Percentiles rank a stretch among this genome's conserved stretches.
These are phyloP conservation scores for Podila epigama DNA, from an alignment of 192 early-diverging fungal genomes.

Conservation along the genomic window DNA sequence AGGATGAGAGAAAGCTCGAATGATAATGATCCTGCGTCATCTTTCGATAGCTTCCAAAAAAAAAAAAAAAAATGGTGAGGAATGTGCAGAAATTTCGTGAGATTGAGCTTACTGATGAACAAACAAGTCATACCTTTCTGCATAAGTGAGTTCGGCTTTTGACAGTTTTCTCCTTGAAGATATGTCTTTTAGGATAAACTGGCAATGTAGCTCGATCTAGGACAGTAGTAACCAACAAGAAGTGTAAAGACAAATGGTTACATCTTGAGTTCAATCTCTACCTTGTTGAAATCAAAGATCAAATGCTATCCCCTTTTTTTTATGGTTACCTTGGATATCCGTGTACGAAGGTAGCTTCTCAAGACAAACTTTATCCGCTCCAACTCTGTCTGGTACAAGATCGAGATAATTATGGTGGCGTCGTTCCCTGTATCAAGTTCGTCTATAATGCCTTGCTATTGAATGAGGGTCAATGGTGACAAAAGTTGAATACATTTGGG, in stretches of 20 bases:
- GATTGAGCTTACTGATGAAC: background rate
- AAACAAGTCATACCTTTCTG: conserved; percentile 44
- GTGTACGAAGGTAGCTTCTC: conserved; percentile 66
- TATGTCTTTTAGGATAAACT: conserved; percentile 49
- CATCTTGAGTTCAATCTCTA: too few species aligned
- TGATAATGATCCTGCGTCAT: conserved; percentile 57
- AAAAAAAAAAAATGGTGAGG: background rate
- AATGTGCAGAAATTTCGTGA: background rate
- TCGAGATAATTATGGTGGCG: conserved; percentile 57
- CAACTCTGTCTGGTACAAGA: conserved; percentile 71
- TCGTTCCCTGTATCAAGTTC: conserved; percentile 39
- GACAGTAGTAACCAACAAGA: background rate
- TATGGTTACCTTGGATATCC: conserved; percentile 65
- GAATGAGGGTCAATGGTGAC: background rate
- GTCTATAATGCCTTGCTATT: conserved; percentile 47
- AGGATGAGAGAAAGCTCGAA: conserved; percentile 54
- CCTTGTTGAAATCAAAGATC: too few species aligned
- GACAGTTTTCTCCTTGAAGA: conserved; percentile 55
- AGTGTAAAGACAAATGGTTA: too few species aligned
- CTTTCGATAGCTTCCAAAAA: conserved; percentile 54
- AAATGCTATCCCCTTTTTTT: too few species aligned
- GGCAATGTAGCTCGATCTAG: conserved; percentile 67
- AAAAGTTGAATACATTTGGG: background rate
- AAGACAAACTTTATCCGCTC: conserved; percentile 74
- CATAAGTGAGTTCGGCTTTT: conserved; percentile 55